These are phyloP conservation scores for Populus pruinosa DNA, from an alignment of 345 rosid genomes.

Conservation along the genomic window DNA sequence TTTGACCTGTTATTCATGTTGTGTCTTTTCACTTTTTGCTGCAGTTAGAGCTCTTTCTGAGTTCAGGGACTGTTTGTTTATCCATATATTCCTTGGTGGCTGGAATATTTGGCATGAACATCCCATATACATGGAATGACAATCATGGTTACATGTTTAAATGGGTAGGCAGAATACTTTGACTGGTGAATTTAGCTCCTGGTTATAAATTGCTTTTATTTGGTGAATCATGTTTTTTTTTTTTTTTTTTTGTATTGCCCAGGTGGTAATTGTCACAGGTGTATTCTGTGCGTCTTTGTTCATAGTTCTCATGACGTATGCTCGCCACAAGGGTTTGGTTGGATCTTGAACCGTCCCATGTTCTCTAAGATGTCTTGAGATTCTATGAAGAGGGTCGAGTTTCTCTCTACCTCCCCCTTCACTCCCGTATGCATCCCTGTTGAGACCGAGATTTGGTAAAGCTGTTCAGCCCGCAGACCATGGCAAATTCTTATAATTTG, in stretches of 20 bases:
- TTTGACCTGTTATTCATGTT: neutral
- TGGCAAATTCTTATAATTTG: neutral
- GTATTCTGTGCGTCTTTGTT: constrained; percentile 37
- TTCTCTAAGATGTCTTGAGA: neutral
- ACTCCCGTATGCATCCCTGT: neutral
- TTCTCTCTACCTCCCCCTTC: neutral
- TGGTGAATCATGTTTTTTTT: neutral
- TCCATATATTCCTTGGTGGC: constrained; percentile 55
- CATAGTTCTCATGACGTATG: constrained; percentile 60
- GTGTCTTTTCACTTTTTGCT: neutral
- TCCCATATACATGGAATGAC: constrained; percentile 78
- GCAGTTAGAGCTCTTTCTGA: constrained; percentile 20
- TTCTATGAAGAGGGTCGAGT: neutral
- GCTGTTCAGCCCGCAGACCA: neutral
- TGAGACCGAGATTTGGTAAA: neutral
- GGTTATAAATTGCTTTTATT: neutral
- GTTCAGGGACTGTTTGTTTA: constrained; percentile 21
- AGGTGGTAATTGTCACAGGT: constrained; percentile 70
- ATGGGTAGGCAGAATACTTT: constrained; percentile 49
- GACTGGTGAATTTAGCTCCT: neutral
- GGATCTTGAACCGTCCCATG: constrained; percentile 53
- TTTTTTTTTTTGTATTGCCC: neutral
- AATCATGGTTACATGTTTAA: constrained; percentile 71
- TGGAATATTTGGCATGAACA: constrained; percentile 92
- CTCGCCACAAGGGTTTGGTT: constrained; percentile 81